phyloP scores from a whole-genome alignment of 345 rosid species.

The Gossypium anomalum region DNA sequence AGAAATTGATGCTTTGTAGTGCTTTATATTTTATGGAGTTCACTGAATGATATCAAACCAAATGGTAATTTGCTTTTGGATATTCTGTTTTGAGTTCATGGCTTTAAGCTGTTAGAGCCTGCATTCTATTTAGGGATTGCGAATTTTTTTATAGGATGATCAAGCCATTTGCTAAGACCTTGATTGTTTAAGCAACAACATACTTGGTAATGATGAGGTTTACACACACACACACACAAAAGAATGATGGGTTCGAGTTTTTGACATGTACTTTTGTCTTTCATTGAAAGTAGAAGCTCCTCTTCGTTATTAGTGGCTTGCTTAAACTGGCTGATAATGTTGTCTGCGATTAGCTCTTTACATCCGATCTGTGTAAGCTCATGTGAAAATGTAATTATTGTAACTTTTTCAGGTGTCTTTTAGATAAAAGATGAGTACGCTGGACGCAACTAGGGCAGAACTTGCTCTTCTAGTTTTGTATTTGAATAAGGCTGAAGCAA shows the following conservation, averaged over 20 bases:
- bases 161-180: background rate
- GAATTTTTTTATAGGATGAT: background rate
- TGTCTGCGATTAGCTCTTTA: background rate
- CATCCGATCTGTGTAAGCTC: background rate
- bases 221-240: background rate
- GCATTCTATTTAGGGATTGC: background rate
- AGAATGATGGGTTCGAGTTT: background rate
- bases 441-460: constrained; percentile 79
- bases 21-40: background rate
- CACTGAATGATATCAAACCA: background rate
- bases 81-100: background rate
- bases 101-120: background rate
- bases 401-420: constrained; percentile 16
- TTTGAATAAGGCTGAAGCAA: constrained; percentile 95
- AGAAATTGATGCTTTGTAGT: background rate
- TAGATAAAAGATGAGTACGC: constrained; percentile 57
- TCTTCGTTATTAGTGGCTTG: background rate
- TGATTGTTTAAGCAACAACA: background rate
- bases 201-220: background rate
- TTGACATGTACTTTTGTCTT: background rate
- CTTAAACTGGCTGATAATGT: too few species aligned
- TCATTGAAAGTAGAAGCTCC: background rate
- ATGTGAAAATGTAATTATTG: background rate
- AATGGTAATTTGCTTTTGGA: background rate
- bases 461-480: constrained; percentile 77